A percentile compares a stretch with the other conserved stretches of the same genome.
phyloP scores from a whole-genome alignment of 495 filamentous ascomycete species.

The Amphirosellinia nigrospora region DNA sequence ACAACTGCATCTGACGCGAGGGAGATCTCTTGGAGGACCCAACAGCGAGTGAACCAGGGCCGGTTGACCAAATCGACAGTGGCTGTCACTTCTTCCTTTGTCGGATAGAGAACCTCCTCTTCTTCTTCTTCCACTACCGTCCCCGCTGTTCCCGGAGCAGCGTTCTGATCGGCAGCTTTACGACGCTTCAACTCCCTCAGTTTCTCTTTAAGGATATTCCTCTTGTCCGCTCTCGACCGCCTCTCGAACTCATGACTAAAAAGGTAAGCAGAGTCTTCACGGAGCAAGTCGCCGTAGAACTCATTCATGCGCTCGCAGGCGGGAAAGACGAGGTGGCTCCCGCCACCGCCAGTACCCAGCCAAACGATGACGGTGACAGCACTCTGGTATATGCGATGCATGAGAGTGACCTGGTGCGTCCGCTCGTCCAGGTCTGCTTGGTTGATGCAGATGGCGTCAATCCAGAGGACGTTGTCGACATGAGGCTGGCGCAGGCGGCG shows the following conservation, averaged over 20 bases:
- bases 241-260: not conserved
- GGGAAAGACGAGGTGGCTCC: not conserved
- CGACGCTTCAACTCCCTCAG: not conserved
- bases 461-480: not conserved
- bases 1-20: not conserved
- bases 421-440: not conserved
- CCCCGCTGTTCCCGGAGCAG: not conserved
- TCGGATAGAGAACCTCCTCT: not conserved
- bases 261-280: not conserved
- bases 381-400: not conserved
- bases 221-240: not conserved
- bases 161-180: not conserved
- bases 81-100: not conserved
- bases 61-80: not conserved
- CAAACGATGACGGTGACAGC: not conserved
- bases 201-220: not conserved
- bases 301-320: not conserved
- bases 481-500: not conserved
- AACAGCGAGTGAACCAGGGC: not conserved
- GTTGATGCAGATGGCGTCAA: slow-evolving; percentile 1
- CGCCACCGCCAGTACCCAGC: not conserved
- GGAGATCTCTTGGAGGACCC: not conserved
- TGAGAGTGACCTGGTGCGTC: not conserved
- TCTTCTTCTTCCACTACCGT: not conserved
- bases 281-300: not conserved